Percentiles rank a stretch among this genome's conserved stretches.
Evolutionary conservation across 2,329 filamentous ascomycete species (phyloP).

Genomic region (Fusarium sp.): DNA sequence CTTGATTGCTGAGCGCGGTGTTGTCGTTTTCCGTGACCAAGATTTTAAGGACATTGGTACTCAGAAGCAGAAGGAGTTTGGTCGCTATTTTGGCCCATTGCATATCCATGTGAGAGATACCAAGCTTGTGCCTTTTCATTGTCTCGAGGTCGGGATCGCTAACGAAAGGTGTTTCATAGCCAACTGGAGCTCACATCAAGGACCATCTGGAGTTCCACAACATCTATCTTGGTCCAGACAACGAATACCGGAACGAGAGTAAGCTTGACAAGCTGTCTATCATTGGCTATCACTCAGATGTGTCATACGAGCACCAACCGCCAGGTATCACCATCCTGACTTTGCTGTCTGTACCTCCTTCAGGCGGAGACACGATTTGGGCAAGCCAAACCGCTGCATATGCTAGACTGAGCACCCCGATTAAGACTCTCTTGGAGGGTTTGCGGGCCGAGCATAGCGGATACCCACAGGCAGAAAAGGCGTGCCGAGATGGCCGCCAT

Average conservation of each 20-base stretch:
- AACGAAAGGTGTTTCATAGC: conserved; percentile 42
- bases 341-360: neutral
- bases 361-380: conserved; percentile 19
- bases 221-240: conserved; percentile 60
- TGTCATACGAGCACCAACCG: conserved; percentile 57
- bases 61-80: conserved; percentile 53
- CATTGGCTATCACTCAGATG: conserved; percentile 56
- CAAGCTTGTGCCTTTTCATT: too few relatives aligned
- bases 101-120: neutral
- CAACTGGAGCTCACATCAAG: conserved; percentile 57
- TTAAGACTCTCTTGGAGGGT: conserved; percentile 8
- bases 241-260: conserved; percentile 51
- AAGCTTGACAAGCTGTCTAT: conserved; percentile 45
- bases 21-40: conserved; percentile 45
- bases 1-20: conserved; percentile 55
- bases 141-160: neutral
- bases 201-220: conserved; percentile 58
- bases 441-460: conserved; percentile 12
- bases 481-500: neutral
- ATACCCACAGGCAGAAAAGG: conserved; percentile 4
- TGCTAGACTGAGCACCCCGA: neutral
- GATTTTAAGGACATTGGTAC: conserved; percentile 53
- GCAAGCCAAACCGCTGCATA: conserved; percentile 8
- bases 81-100: neutral
- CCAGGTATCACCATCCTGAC: conserved; percentile 55